Evolutionary conservation across 345 rosid species (phyloP).

Genomic region (Rubroshorea leprosula): DNA sequence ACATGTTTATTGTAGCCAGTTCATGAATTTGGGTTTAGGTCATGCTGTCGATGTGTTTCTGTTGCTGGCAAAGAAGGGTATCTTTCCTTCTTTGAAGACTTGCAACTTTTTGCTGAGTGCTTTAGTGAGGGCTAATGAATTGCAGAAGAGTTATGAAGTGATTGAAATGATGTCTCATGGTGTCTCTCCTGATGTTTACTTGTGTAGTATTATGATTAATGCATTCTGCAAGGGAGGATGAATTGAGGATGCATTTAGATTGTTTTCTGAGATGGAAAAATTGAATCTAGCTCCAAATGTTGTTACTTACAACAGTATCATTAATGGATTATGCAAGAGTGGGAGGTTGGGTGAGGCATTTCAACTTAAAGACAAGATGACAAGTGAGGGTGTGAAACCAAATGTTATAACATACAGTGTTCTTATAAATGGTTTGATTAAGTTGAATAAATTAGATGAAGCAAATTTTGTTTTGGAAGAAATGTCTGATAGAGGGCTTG

Average conservation of each 20-base stretch:
- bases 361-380: constrained; percentile 55
- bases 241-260: constrained; percentile 39
- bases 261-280: constrained; percentile 54
- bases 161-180: constrained; percentile 44
- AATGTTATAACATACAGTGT: constrained; percentile 56
- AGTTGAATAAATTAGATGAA: constrained; percentile 52
- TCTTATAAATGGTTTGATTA: constrained; percentile 63
- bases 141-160: constrained; percentile 41
- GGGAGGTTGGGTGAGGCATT: constrained; percentile 58
- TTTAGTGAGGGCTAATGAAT: constrained; percentile 54
- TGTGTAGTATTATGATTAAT: constrained; percentile 55
- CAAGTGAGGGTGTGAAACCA: constrained; percentile 37
- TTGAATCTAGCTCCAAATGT: constrained; percentile 51
- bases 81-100: constrained; percentile 60
- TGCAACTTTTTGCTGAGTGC: constrained; percentile 56
- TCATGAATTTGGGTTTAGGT: constrained; percentile 42
- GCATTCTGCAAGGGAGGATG: constrained; percentile 60
- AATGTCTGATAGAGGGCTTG: constrained; percentile 47
- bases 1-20: constrained; percentile 58
- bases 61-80: constrained; percentile 36
- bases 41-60: constrained; percentile 46
- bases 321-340: constrained; percentile 62
- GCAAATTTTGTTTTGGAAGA: constrained; percentile 52
- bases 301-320: constrained; percentile 62
- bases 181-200: constrained; percentile 53